These are phyloP conservation scores for Aspergillus oerlinghausenensis DNA, from an alignment of 2,329 filamentous ascomycete genomes.

Conservation along the genomic window DNA sequence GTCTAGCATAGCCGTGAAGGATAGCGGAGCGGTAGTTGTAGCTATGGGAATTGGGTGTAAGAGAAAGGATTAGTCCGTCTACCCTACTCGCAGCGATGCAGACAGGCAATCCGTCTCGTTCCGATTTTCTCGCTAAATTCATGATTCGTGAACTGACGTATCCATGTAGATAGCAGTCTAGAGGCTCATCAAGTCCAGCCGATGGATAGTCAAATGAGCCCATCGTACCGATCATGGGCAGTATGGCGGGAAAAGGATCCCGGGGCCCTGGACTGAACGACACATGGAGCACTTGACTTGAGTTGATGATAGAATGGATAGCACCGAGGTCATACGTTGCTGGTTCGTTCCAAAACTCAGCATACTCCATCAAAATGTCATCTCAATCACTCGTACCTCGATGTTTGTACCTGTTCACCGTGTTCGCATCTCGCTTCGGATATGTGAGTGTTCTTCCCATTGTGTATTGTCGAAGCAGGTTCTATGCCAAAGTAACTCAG, in stretches of 20 bases:
- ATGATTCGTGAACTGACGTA: constrained; percentile 77
- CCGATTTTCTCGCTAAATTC: constrained; percentile 52
- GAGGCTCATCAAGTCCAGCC: constrained; percentile 56
- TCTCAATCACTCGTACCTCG: constrained; percentile 47
- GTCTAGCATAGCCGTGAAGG: constrained; percentile 67
- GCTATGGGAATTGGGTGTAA: constrained; percentile 75
- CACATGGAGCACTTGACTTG: constrained; percentile 69
- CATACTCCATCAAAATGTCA: neutral
- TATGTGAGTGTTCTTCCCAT: constrained; percentile 50
- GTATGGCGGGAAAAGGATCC: constrained; percentile 67
- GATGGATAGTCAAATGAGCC: constrained; percentile 64
- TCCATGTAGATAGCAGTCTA: constrained; percentile 78
- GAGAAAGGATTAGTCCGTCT: constrained; percentile 73
- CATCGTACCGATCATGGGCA: constrained; percentile 85
- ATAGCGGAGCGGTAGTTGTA: constrained; percentile 83
- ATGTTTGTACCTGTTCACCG: constrained; percentile 62
- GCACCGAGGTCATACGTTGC: constrained; percentile 67
- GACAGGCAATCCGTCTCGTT: constrained; percentile 59
- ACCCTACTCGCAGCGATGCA: constrained; percentile 69
- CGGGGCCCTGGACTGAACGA: constrained; percentile 63
- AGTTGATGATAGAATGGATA: constrained; percentile 73
- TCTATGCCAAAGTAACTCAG: neutral
- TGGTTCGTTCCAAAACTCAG: constrained; percentile 29
- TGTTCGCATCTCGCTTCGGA: constrained; percentile 60
- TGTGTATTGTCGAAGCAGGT: neutral